phyloP scores from a whole-genome alignment of 1,139 yeast species.

The Protomyces arabidopsidicola region DNA sequence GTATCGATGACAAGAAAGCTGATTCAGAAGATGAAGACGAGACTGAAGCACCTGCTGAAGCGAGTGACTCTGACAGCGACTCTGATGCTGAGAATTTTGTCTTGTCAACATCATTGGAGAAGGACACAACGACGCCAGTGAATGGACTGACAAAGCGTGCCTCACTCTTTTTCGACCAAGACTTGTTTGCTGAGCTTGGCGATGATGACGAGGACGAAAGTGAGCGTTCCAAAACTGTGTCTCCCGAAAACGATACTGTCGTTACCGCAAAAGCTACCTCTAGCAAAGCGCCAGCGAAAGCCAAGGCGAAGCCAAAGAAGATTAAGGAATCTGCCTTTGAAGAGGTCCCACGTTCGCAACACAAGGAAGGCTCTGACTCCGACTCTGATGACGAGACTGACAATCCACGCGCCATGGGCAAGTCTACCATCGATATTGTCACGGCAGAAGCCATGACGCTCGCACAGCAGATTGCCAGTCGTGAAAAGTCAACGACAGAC shows the following conservation, averaged over 20 bases:
- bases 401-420: slow-evolving; percentile 43
- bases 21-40: slow-evolving; percentile 35
- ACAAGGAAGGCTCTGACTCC: slow-evolving; percentile 29
- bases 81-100: slow-evolving; percentile 70
- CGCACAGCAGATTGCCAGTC: slow-evolving; percentile 86
- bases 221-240: slow-evolving; percentile 1
- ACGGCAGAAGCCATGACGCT: slow-evolving; percentile 97
- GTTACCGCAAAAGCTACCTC: slow-evolving; percentile 35
- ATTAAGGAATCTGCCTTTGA: slow-evolving; percentile 29
- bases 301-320: slow-evolving; percentile 25
- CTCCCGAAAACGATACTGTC: slow-evolving; percentile 32
- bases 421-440: slow-evolving; percentile 65
- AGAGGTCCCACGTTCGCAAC: slow-evolving; percentile 29
- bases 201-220: slow-evolving; percentile 35
- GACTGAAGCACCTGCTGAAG: slow-evolving; percentile 2
- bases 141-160: slow-evolving; percentile 67
- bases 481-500: slow-evolving; percentile 57
- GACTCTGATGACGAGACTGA: slow-evolving; percentile 47
- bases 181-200: slow-evolving; percentile 55
- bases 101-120: slow-evolving; percentile 55
- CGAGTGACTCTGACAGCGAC: slow-evolving; percentile 47
- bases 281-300: slow-evolving; percentile 28
- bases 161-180: slow-evolving; percentile 68
- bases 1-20: slow-evolving; percentile 45
- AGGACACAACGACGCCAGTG: slow-evolving; percentile 42